These are phyloP conservation scores for Pleurotus sapidus DNA, from an alignment of 768 basidiomycete species.

Conservation along the genomic window DNA sequence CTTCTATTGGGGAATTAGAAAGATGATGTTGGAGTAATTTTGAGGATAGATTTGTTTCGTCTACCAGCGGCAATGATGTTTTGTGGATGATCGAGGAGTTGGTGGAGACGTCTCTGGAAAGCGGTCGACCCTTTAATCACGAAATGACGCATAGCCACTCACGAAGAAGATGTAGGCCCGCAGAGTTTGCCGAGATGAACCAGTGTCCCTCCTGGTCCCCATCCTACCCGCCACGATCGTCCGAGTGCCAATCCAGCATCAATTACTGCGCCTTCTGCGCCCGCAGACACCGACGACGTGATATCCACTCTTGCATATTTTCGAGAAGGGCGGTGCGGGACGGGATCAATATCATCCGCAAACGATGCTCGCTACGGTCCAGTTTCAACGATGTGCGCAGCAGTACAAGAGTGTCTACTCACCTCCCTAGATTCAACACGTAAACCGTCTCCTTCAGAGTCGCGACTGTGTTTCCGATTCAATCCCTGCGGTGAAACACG, in stretches of 20 bases:
- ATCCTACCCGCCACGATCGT: constrained; percentile 85
- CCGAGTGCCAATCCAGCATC: constrained; percentile 89
- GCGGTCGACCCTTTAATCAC: constrained; percentile 25
- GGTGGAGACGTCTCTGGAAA: constrained; percentile 30
- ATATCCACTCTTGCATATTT: constrained; percentile 78
- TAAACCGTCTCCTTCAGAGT: constrained; percentile 70
- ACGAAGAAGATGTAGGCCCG: constrained; percentile 51
- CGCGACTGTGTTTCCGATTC: constrained; percentile 73
- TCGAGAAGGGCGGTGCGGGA: constrained; percentile 67
- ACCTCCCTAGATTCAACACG: constrained; percentile 64
- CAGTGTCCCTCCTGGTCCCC: constrained; percentile 80
- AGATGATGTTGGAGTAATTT: constrained; percentile 79
- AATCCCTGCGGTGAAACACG: constrained; percentile 33
- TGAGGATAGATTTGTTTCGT: constrained; percentile 37
- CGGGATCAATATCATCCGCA: constrained; percentile 66
- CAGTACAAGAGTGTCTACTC: constrained; percentile 15
- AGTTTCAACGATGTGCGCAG: constrained; percentile 5
- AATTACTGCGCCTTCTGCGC: constrained; percentile 59
- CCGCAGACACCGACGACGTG: constrained; percentile 61
- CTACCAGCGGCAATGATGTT: constrained; percentile 43
- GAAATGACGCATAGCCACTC: constrained; percentile 23
- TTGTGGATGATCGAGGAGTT: constrained; percentile 60
- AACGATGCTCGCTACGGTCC: constrained; percentile 69
- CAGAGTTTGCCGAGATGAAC: constrained; percentile 78
- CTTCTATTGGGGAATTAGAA: constrained; percentile 64